Conservation (phyloP, 2,329 filamentous ascomycete species). For the Penicillium sp. region DNA sequence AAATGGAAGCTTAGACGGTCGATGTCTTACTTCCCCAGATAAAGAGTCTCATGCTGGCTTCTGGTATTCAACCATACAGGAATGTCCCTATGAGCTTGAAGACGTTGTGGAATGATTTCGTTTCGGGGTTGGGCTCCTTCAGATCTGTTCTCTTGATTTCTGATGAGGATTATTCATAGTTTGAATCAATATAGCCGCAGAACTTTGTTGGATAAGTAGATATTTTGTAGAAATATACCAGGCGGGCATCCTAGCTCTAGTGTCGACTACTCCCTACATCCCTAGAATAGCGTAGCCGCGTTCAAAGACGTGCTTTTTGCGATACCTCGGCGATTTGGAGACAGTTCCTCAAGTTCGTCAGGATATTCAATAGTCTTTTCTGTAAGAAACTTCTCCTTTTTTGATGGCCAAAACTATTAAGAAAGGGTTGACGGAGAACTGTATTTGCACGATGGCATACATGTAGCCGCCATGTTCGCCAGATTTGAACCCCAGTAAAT, state of each 20-base stretch:
- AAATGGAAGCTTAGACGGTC: conserved; percentile 12
- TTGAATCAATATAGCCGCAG: not conserved
- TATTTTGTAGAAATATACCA: not conserved
- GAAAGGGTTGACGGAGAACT: not conserved
- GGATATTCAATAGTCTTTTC: not conserved
- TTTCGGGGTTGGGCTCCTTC: conserved; percentile 1
- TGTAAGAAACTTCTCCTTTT: not conserved
- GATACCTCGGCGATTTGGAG: not conserved
- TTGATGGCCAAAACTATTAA: not conserved
- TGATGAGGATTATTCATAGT: too few species aligned
- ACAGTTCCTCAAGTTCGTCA: not conserved
- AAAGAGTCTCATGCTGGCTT: conserved; percentile 1
- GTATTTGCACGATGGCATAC: not conserved
- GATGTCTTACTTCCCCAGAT: conserved; percentile 14
- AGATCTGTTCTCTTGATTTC: not conserved
- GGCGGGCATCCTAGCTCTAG: not conserved
- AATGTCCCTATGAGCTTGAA: conserved; percentile 17
- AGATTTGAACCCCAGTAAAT: not conserved
- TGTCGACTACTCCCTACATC: not conserved
- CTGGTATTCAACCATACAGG: conserved; percentile 7
- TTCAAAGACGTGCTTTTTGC: not conserved
- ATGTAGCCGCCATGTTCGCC: not conserved
- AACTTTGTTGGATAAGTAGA: not conserved
- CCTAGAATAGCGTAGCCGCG: not conserved
- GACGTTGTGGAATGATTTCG: conserved; percentile 7